Conservation (phyloP, 2,329 filamentous ascomycete species). For the Epichloe amarillans region DNA sequence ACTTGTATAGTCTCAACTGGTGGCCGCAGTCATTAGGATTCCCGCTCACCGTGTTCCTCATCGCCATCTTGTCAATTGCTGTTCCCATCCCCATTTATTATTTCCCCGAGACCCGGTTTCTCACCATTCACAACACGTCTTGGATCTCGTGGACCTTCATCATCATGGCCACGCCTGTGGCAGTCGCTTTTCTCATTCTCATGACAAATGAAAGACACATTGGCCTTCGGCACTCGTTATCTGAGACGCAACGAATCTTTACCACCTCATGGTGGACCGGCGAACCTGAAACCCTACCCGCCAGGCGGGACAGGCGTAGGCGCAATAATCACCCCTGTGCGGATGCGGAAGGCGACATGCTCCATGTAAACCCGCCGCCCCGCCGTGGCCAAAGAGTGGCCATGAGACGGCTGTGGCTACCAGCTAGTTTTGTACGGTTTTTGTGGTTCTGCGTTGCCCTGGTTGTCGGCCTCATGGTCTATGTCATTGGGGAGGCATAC, state of each 20-base stretch:
- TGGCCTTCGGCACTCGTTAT: slow-evolving; percentile 44
- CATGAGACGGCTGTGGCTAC: slow-evolving; percentile 42
- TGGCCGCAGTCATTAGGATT: slow-evolving; percentile 54
- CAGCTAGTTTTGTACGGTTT: slow-evolving; percentile 54
- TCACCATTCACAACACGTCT: slow-evolving; percentile 49
- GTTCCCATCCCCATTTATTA: slow-evolving; percentile 48
- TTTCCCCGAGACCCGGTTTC: slow-evolving; percentile 34
- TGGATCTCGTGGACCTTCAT: slow-evolving; percentile 60
- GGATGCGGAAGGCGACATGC: slow-evolving; percentile 25
- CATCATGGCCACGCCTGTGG: slow-evolving; percentile 56
- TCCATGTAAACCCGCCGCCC: slow-evolving; percentile 13
- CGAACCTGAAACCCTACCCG: slow-evolving; percentile 34
- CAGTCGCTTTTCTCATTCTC: slow-evolving; percentile 50
- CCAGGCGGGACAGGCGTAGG: slow-evolving; percentile 21
- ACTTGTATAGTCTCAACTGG: slow-evolving; percentile 59
- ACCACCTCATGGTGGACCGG: slow-evolving; percentile 53
- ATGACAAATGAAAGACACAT: slow-evolving; percentile 51
- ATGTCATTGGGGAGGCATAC: slow-evolving; percentile 55
- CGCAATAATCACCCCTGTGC: slow-evolving; percentile 16
- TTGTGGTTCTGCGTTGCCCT: slow-evolving; percentile 56
- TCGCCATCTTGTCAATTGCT: slow-evolving; percentile 45
- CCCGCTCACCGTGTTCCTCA: slow-evolving; percentile 47
- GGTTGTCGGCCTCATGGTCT: slow-evolving; percentile 48
- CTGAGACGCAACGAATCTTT: slow-evolving; percentile 55
- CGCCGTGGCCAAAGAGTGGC: slow-evolving; percentile 21